Conservation (phyloP, 1,139 yeast species). For the Suhomyces maxii region DNA sequence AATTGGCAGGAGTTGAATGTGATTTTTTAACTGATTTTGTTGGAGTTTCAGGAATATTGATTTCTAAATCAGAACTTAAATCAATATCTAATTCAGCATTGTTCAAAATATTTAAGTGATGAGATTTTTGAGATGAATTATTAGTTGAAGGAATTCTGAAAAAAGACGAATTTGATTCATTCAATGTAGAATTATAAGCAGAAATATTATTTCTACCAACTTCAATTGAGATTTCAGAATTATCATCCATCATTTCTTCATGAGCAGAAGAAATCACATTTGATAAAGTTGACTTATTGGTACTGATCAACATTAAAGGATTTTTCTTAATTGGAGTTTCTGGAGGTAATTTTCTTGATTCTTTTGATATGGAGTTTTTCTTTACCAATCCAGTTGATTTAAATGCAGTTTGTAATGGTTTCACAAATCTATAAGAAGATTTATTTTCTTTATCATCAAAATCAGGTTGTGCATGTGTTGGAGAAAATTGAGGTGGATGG, state of each 20-base stretch:
- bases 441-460: slow-evolving; percentile 38
- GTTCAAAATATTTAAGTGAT: slow-evolving; percentile 10
- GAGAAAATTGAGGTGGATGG: slow-evolving; percentile 4
- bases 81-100: slow-evolving; percentile 28
- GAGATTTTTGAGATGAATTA: slow-evolving; percentile 16
- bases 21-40: slow-evolving; percentile 40
- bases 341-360: slow-evolving; percentile 51
- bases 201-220: slow-evolving; percentile 39
- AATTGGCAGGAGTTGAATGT: slow-evolving; percentile 33
- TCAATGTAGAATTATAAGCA: slow-evolving; percentile 20
- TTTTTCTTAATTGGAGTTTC: slow-evolving; percentile 81
- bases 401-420: slow-evolving; percentile 85
- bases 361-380: slow-evolving; percentile 53
- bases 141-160: slow-evolving; percentile 30
- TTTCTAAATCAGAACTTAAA: slow-evolving; percentile 19
- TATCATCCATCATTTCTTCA: slow-evolving; percentile 23
- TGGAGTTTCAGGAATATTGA: slow-evolving; percentile 43
- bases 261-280: slow-evolving; percentile 23
- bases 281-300: slow-evolving; percentile 22
- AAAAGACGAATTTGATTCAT: slow-evolving; percentile 37
- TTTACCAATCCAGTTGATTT: slow-evolving; percentile 73
- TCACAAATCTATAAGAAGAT: slow-evolving; percentile 65
- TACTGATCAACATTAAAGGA: slow-evolving; percentile 43
- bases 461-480: slow-evolving; percentile 16
- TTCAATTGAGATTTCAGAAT: slow-evolving; percentile 39